Percentiles rank a stretch among this genome's conserved stretches.
These are phyloP conservation scores for Cercospora citrullina DNA, from an alignment of 2,329 filamentous ascomycete species.

Conservation along the genomic window DNA sequence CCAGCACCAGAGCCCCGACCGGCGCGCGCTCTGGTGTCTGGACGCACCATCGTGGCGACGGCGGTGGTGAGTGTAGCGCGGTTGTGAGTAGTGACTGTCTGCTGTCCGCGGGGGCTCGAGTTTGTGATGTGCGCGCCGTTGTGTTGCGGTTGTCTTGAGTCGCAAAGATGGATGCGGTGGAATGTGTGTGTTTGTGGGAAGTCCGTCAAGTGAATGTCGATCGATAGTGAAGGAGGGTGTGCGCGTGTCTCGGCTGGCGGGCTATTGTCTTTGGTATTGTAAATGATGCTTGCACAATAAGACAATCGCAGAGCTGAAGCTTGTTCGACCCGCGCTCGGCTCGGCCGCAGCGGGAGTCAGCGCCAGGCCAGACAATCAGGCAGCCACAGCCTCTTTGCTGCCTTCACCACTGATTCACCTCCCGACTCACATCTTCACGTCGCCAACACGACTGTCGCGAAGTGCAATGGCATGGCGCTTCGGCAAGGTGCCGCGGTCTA, in stretches of 20 bases:
- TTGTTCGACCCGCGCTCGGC: background rate
- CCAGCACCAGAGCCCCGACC: slow-evolving; percentile 2
- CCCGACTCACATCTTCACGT: background rate
- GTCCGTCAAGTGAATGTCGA: background rate
- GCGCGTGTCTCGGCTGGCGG: background rate
- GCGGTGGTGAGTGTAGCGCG: background rate
- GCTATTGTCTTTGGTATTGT: background rate
- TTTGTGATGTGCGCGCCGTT: background rate
- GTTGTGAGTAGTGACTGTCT: background rate
- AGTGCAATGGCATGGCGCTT: background rate
- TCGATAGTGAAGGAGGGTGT: background rate
- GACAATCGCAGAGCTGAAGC: slow-evolving; percentile 6
- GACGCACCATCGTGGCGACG: slow-evolving; percentile 16
- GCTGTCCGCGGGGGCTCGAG: background rate
- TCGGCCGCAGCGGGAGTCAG: background rate
- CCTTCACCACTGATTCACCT: background rate
- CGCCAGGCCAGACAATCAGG: background rate
- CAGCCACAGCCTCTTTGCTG: background rate
- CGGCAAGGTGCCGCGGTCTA: background rate
- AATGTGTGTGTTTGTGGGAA: background rate
- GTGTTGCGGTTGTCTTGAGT: background rate
- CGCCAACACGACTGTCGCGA: background rate
- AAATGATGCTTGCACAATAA: slow-evolving; percentile 5
- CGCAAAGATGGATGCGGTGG: background rate
- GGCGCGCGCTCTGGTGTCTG: slow-evolving; percentile 13